Evolutionary conservation across 1,284 basidiomycete species (phyloP).

Genomic region (Cutaneotrichosporon sp.): DNA sequence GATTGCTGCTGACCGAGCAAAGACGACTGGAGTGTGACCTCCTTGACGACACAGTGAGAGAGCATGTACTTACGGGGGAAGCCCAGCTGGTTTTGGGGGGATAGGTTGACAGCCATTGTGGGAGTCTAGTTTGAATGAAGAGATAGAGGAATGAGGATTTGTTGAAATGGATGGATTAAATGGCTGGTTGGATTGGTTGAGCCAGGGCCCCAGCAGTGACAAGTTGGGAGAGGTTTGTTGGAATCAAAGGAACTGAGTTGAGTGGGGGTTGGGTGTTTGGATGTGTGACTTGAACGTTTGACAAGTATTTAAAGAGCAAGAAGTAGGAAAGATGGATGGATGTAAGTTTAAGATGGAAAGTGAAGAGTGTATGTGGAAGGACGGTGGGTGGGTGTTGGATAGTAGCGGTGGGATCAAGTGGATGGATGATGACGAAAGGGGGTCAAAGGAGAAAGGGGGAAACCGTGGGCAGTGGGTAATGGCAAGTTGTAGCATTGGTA

Average conservation of each 20-base stretch:
- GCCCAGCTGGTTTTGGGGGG: conserved; percentile 57
- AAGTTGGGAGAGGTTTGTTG: background rate
- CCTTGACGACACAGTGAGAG: background rate
- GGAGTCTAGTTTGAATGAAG: conserved; percentile 2
- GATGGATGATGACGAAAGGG: background rate
- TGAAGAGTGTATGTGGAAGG: background rate
- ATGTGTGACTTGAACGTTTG: background rate
- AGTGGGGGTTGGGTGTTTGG: background rate
- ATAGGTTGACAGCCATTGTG: conserved; percentile 56
- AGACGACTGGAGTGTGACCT: background rate
- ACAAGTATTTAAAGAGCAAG: too few species aligned
- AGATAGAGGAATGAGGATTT: background rate
- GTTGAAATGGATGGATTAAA: background rate
- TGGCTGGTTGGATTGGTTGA: background rate
- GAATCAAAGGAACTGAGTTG: too few species aligned
- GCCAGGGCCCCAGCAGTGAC: background rate
- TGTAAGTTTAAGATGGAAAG: background rate
- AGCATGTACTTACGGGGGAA: conserved; percentile 56
- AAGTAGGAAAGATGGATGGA: too few species aligned
- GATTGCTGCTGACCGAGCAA: background rate
- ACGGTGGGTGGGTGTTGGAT: background rate
- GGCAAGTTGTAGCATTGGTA: too few species aligned
- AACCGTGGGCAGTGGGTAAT: too few species aligned
- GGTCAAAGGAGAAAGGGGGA: background rate
- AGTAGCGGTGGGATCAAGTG: too few species aligned